These are phyloP conservation scores for Trichomonascaceae sp. DNA, from an alignment of 1,139 yeast species.

Conservation along the genomic window DNA sequence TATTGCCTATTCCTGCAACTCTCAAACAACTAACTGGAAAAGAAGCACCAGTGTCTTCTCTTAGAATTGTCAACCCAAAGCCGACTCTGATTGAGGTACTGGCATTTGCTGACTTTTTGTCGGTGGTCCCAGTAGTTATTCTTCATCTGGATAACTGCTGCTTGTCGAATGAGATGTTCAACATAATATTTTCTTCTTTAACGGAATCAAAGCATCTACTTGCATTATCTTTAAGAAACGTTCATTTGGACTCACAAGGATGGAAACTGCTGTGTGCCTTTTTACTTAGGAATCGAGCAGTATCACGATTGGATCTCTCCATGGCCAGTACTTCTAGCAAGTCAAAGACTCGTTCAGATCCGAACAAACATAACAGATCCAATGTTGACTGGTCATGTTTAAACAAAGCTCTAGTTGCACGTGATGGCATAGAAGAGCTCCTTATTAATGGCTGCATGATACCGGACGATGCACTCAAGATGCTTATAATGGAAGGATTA, in stretches of 20 bases:
- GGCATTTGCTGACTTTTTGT: slow-evolving; percentile 80
- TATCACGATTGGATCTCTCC: slow-evolving; percentile 61
- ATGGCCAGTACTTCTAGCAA: slow-evolving; percentile 13
- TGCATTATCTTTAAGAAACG: slow-evolving; percentile 72
- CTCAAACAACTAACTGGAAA: slow-evolving; percentile 76
- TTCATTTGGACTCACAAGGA: slow-evolving; percentile 60
- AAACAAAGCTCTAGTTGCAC: slow-evolving; percentile 46
- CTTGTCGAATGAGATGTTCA: slow-evolving; percentile 74
- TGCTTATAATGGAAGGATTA: slow-evolving; percentile 52
- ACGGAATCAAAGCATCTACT: slow-evolving; percentile 53
- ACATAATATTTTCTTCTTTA: slow-evolving; percentile 59
- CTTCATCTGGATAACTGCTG: slow-evolving; percentile 79
- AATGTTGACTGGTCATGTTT: slow-evolving; percentile 74
- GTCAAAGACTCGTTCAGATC: slow-evolving; percentile 4
- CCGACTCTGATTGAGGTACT: slow-evolving; percentile 87
- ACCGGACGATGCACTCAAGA: slow-evolving; percentile 38
- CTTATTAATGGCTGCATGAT: slow-evolving; percentile 75
- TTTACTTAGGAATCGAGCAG: slow-evolving; percentile 48
- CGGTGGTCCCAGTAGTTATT: slow-evolving; percentile 75
- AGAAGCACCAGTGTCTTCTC: slow-evolving; percentile 63
- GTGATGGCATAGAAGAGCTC: slow-evolving; percentile 79
- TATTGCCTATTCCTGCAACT: slow-evolving; percentile 88
- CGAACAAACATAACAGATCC: slow-evolving; percentile 37
- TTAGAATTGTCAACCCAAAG: slow-evolving; percentile 78
- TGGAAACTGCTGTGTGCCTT: slow-evolving; percentile 77